A percentile compares a stretch with the other conserved stretches of the same genome.
phyloP scores from a whole-genome alignment of 176 grass and related monocot species.

The Puccinellia tenuiflora region DNA sequence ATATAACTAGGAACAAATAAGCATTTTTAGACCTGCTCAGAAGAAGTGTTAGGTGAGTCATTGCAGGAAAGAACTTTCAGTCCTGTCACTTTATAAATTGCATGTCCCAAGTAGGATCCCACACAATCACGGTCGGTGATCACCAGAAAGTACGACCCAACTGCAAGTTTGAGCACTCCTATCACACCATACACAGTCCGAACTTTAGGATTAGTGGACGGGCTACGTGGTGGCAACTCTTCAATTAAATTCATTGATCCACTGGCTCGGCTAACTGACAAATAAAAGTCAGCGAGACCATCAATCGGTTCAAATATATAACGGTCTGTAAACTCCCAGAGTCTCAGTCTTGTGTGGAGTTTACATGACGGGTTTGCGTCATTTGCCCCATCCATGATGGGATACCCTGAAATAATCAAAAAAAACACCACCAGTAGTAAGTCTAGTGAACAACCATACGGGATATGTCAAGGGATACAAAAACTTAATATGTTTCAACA shows the following conservation, averaged over 20 bases:
- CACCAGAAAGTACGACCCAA: slow-evolving; percentile 85
- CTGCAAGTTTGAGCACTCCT: slow-evolving; percentile 88
- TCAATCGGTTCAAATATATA: slow-evolving; percentile 90
- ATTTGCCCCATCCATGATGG: slow-evolving; percentile 36
- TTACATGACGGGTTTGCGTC: slow-evolving; percentile 32
- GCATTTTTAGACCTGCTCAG: slow-evolving; percentile 52
- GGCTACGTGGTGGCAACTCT: slow-evolving; percentile 49
- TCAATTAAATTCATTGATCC: slow-evolving; percentile 76
- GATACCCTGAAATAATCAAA: slow-evolving; percentile 36
- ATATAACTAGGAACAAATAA: slow-evolving; percentile 18
- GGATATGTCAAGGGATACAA: not conserved
- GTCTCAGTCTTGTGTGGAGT: slow-evolving; percentile 69
- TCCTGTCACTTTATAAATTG: slow-evolving; percentile 84
- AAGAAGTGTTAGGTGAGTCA: slow-evolving; percentile 53
- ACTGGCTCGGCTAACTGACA: slow-evolving; percentile 68
- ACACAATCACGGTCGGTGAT: slow-evolving; percentile 76
- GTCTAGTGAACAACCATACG: slow-evolving; percentile 5
- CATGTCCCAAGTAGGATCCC: slow-evolving; percentile 78
- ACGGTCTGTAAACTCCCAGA: slow-evolving; percentile 76
- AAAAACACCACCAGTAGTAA: not conserved
- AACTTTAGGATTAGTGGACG: slow-evolving; percentile 47
- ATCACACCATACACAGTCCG: slow-evolving; percentile 70
- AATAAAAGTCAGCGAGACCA: slow-evolving; percentile 66
- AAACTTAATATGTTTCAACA: not conserved
- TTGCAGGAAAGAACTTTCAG: slow-evolving; percentile 83